Evolutionary conservation across 2,329 filamentous ascomycete species (phyloP).

Genomic region (Trichoderma arundinaceum): DNA sequence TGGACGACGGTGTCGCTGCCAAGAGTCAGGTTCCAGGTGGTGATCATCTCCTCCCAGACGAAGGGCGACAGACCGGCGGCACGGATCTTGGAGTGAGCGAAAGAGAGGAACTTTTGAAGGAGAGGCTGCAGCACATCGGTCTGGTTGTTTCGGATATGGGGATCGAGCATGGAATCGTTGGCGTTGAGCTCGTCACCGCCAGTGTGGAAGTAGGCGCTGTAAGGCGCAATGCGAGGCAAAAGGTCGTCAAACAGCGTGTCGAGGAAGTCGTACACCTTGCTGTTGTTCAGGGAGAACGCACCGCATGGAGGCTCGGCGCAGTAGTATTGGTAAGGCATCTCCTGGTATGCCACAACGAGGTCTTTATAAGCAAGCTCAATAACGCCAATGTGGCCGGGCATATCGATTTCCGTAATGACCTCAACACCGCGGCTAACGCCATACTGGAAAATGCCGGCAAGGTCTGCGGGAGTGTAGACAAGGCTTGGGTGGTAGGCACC

Average conservation of each 20-base stretch:
- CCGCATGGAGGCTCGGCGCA: slow-evolving; percentile 69
- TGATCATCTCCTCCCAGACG: slow-evolving; percentile 87
- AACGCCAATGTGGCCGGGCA: slow-evolving; percentile 64
- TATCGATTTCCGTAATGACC: slow-evolving; percentile 66
- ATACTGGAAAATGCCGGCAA: slow-evolving; percentile 72
- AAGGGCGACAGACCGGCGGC: slow-evolving; percentile 71
- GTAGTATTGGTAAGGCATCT: slow-evolving; percentile 62
- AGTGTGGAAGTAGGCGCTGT: slow-evolving; percentile 79
- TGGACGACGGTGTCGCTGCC: slow-evolving; percentile 76
- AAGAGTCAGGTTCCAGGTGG: slow-evolving; percentile 77
- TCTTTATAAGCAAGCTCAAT: slow-evolving; percentile 60
- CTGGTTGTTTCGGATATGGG: slow-evolving; percentile 70
- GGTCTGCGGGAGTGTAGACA: slow-evolving; percentile 69
- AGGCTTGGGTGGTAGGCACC: slow-evolving; percentile 75
- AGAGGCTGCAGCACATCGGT: slow-evolving; percentile 70
- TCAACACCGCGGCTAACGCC: slow-evolving; percentile 66
- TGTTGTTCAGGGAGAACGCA: slow-evolving; percentile 77
- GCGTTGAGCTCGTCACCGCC: slow-evolving; percentile 87
- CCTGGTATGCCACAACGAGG: slow-evolving; percentile 60
- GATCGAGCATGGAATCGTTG: slow-evolving; percentile 69
- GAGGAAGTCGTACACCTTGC: slow-evolving; percentile 72
- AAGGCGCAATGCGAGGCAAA: slow-evolving; percentile 72
- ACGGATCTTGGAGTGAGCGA: slow-evolving; percentile 69
- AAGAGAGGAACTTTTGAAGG: slow-evolving; percentile 78
- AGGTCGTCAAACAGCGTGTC: slow-evolving; percentile 74